Conservation (phyloP, 768 basidiomycete genomes). For the Harrya chromipes region DNA sequence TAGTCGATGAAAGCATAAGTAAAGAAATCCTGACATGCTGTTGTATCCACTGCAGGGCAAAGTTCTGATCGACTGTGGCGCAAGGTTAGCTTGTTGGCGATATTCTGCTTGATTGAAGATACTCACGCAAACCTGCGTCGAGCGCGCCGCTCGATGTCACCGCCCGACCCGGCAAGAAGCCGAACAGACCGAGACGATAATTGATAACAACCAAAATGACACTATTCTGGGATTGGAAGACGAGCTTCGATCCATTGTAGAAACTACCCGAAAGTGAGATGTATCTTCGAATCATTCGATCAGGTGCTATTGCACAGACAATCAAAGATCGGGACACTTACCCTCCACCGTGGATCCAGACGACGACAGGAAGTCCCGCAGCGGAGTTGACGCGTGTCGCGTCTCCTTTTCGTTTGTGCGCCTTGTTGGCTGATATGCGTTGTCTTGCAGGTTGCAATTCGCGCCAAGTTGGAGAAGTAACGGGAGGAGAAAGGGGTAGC, state of each 20-base stretch:
- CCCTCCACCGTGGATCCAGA: slow-evolving; percentile 38
- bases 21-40: slow-evolving; percentile 20
- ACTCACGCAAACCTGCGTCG: slow-evolving; percentile 49
- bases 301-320: background rate
- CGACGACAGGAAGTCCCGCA: slow-evolving; percentile 28
- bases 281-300: slow-evolving; percentile 20
- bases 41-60: slow-evolving; percentile 36
- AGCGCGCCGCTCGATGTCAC: slow-evolving; percentile 42
- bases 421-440: background rate
- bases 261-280: slow-evolving; percentile 11
- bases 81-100: background rate
- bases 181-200: slow-evolving; percentile 37
- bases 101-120: background rate
- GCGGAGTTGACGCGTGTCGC: slow-evolving; percentile 20
- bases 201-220: slow-evolving; percentile 32
- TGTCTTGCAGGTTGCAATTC: slow-evolving; percentile 49
- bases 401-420: background rate
- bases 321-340: background rate
- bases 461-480: slow-evolving; percentile 62
- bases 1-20: background rate
- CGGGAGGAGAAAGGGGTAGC: slow-evolving; percentile 41
- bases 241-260: slow-evolving; percentile 24
- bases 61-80: slow-evolving; percentile 34
- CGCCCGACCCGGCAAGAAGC: slow-evolving; percentile 43
- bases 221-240: slow-evolving; percentile 23